Evolutionary conservation across 2,329 filamentous ascomycete species (phyloP), one percentile per base, ranked within the genome.

Genomic region (Delphinella strobiligena): DNA sequence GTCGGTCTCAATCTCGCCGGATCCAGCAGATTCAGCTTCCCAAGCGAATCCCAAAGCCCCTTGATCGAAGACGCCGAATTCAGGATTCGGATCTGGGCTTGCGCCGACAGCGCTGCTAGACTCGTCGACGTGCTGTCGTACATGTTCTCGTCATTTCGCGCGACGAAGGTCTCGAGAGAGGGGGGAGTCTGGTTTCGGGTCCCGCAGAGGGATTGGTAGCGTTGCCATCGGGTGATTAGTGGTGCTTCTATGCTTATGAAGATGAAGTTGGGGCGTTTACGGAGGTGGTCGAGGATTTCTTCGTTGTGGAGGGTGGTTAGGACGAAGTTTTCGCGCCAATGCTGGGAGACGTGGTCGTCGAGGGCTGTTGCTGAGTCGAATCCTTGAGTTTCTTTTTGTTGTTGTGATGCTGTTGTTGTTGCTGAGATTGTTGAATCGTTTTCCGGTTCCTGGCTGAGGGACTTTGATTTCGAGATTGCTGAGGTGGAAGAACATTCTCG

Each of bases 181-280:
- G 73, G 72, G 1, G 72, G 65, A 7, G 66, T 58, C 19, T 71
- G 57, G 27, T 65, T 56, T 37, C 63, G 64, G 27, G 54, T 54
- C 39, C 58, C 58, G 52, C 73, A 77, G 45, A 69, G 69, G 44
- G 71, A 61, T 46, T 75, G 76, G 65, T 82, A 87, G 34, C 91
- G 80, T 51, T 74, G 71, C 83, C 85, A 95, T 38, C 91, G 81
- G 33, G 89, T 68, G 36, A 75, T 82, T 34, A 95, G 71, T 2
- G 91, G 91, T 4, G 88, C 89, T 60, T 96, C 89, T 35, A 96
- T 78, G 58, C 85, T 89, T 54, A 98, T 69, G 24, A 96, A 75
- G 36, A 98, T 72, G 68, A 96, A 96, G 66, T 94, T 95, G 1
- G 91, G 91, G 5, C 91, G 75, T 15, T 80, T 72, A 44, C 79